These are phyloP conservation scores for Rosa persica DNA, from an alignment of 306 rosid species.

Conservation along the genomic window DNA sequence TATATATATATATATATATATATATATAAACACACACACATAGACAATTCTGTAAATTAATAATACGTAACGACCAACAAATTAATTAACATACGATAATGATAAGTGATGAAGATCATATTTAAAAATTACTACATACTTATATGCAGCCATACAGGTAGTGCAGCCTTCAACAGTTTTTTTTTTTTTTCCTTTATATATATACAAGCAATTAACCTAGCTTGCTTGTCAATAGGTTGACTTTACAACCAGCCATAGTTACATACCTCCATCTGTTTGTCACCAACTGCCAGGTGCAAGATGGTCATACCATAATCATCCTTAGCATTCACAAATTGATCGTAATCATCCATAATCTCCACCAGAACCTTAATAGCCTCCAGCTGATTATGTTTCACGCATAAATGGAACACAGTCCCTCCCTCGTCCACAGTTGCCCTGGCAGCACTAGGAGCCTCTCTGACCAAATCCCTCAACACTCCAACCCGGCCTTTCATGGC, in stretches of 20 bases:
- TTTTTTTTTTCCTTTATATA: no score
- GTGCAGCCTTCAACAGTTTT: no score
- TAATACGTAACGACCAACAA: no score
- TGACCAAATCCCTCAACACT: slow-evolving; percentile 19
- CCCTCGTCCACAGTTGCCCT: slow-evolving; percentile 11
- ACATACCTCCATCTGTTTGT: slow-evolving; percentile 26
- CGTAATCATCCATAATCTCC: slow-evolving; percentile 15
- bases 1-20: no score
- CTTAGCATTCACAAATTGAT: slow-evolving; percentile 11
- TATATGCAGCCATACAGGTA: no score
- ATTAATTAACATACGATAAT: no score
- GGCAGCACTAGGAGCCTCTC: slow-evolving; percentile 19
- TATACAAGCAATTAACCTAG: no score
- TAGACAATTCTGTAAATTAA: no score
- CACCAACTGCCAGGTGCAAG: slow-evolving; percentile 28
- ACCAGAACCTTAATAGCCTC: slow-evolving; percentile 17
- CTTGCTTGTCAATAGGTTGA: not conserved
- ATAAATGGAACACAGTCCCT: slow-evolving; percentile 22
- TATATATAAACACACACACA: no score
- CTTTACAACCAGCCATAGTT: not conserved
- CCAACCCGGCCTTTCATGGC: slow-evolving; percentile 24
- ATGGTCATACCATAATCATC: slow-evolving; percentile 33
- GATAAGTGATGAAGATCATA: no score
- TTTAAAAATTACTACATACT: no score
- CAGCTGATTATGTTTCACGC: slow-evolving; percentile 27